phyloP scores from a whole-genome alignment of 1,284 basidiomycete species.

The Cryptococcus wingfieldii region DNA sequence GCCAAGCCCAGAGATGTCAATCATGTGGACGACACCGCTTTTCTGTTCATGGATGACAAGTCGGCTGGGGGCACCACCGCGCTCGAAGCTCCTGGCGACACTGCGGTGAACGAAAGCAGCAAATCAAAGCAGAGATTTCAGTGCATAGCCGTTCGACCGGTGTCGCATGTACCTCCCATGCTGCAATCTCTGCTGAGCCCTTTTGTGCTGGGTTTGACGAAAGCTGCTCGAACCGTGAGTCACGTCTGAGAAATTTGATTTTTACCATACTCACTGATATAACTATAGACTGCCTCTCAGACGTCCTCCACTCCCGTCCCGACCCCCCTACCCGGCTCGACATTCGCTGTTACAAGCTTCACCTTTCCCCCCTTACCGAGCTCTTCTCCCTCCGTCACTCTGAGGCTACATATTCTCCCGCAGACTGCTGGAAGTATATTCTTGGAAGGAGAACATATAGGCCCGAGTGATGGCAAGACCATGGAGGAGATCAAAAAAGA shows the following conservation, averaged over 20 bases:
- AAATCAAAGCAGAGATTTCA: conserved; percentile 14
- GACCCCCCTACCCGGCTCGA: conserved; percentile 31
- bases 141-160: conserved; percentile 33
- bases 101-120: not conserved
- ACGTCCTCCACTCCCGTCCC: conserved; percentile 32
- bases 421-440: conserved; percentile 30
- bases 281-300: conserved; percentile 24
- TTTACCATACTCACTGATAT: not conserved
- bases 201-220: conserved; percentile 41
- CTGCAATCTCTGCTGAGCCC: conserved; percentile 40
- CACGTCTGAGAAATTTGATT: not conserved
- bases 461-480: not conserved
- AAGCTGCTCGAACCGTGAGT: conserved; percentile 36
- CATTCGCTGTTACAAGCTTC: conserved; percentile 27
- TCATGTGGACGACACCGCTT: conserved; percentile 30
- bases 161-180: conserved; percentile 27
- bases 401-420: conserved; percentile 34
- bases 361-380: conserved; percentile 26
- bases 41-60: conserved; percentile 39
- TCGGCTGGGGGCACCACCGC: conserved; percentile 3
- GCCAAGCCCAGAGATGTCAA: not conserved
- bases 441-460: conserved; percentile 37
- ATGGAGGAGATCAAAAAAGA: not conserved
- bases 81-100: not conserved
- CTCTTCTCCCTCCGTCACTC: conserved; percentile 16